These are phyloP conservation scores for Wallacemonas sp. DNA, from an alignment of 208 protist genomes.

Conservation along the genomic window DNA sequence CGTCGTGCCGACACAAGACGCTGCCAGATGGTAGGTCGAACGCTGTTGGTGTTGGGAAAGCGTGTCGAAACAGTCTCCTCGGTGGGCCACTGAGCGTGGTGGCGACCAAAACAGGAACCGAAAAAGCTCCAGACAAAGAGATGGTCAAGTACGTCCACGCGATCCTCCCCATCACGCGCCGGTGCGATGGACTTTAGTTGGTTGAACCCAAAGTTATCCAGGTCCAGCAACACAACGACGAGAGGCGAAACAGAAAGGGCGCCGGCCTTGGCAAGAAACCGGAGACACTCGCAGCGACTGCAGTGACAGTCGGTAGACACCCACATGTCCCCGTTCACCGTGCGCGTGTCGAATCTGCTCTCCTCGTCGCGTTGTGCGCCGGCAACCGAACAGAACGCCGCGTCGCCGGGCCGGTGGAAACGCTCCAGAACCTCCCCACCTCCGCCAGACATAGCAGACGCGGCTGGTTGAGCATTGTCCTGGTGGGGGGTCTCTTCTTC, in stretches of 20 bases:
- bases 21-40: constrained; percentile 37
- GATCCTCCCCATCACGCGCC: not conserved
- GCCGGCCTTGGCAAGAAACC: constrained; percentile 24
- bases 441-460: not conserved
- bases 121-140: constrained; percentile 86
- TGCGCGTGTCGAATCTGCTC: constrained; percentile 32
- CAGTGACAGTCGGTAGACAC: constrained; percentile 67
- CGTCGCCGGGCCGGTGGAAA: constrained; percentile 68
- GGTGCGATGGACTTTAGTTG: constrained; percentile 77
- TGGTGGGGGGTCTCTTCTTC: constrained; percentile 2
- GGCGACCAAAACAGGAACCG: constrained; percentile 83
- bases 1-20: constrained; percentile 21
- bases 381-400: constrained; percentile 60
- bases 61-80: constrained; percentile 47
- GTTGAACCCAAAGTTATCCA: constrained; percentile 90
- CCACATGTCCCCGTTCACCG: constrained; percentile 82
- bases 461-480: not conserved
- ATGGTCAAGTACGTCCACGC: constrained; percentile 35
- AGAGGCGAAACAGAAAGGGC: not conserved
- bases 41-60: constrained; percentile 11
- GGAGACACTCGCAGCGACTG: constrained; percentile 66
- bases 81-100: constrained; percentile 60
- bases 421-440: constrained; percentile 11
- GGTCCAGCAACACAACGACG: constrained; percentile 76
- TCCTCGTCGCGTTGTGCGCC: constrained; percentile 44